phyloP scores from a whole-genome alignment of 495 filamentous ascomycete genomes.

The Neurospora sp. region DNA sequence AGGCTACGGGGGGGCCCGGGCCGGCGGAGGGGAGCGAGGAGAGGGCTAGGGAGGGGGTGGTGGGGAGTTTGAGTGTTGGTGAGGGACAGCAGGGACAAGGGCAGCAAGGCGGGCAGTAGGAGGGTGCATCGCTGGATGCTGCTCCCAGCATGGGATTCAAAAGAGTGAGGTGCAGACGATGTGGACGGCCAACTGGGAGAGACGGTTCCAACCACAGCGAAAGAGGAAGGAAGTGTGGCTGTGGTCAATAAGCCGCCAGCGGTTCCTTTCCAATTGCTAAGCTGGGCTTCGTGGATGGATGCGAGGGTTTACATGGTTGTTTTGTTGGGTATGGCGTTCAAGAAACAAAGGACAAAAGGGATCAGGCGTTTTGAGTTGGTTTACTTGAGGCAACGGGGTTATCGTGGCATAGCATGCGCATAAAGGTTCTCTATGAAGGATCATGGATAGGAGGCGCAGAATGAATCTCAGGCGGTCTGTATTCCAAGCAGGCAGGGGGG shows the following conservation, averaged over 20 bases:
- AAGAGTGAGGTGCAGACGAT: not conserved
- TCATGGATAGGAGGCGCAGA: not conserved
- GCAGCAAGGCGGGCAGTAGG: not conserved
- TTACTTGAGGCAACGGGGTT: not conserved
- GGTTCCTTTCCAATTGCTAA: not conserved
- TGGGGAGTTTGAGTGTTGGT: not conserved
- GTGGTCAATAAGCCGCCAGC: not conserved
- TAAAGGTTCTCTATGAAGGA: not conserved
- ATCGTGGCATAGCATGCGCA: not conserved
- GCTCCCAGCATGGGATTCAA: not conserved
- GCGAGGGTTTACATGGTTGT: not conserved
- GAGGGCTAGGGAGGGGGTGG: not conserved
- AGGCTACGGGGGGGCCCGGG: constrained; percentile 22
- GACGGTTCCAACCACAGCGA: not conserved
- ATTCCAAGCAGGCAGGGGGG: too few species aligned
- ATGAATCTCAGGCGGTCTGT: too few species aligned
- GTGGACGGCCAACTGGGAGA: not conserved
- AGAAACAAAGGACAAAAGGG: not conserved
- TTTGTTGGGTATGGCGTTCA: not conserved
- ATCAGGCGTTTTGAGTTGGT: not conserved
- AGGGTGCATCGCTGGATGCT: not conserved
- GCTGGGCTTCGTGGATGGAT: not conserved
- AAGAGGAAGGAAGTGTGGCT: not conserved
- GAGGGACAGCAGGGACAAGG: not conserved
- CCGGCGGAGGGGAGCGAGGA: not conserved